A percentile compares a stretch with the other conserved stretches of the same genome.
Evolutionary conservation across 2,329 filamentous ascomycete genomes (phyloP).

Genomic region (Eutypella sp.): DNA sequence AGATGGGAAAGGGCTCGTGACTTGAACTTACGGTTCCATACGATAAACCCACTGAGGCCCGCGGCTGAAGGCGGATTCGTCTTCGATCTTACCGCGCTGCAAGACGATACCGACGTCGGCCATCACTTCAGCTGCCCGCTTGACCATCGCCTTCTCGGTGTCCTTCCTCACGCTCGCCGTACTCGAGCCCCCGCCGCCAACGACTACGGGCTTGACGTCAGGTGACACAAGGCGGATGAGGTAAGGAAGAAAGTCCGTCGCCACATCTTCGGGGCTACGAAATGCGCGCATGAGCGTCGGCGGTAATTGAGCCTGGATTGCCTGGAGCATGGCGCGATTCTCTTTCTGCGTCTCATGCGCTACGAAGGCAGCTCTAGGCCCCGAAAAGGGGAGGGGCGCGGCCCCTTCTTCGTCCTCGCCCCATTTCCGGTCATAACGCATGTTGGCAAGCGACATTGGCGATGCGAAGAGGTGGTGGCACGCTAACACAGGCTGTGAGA

Average conservation of each 20-base stretch:
- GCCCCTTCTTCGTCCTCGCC: constrained; percentile 43
- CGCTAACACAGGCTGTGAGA: constrained; percentile 79
- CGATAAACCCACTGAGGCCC: constrained; percentile 78
- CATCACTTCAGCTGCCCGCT: constrained; percentile 75
- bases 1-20: background rate
- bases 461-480: constrained; percentile 90
- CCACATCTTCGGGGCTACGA: constrained; percentile 70
- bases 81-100: constrained; percentile 74
- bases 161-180: constrained; percentile 86
- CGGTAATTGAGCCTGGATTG: constrained; percentile 67
- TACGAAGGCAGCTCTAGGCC: constrained; percentile 73
- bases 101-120: constrained; percentile 76
- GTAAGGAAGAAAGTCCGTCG: constrained; percentile 80
- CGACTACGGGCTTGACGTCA: constrained; percentile 84
- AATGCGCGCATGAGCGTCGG: constrained; percentile 71
- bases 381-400: constrained; percentile 68
- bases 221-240: constrained; percentile 79
- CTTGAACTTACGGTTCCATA: constrained; percentile 85
- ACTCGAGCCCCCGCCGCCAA: constrained; percentile 62
- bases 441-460: constrained; percentile 46
- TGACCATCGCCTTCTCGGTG: constrained; percentile 74
- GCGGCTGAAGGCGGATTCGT: constrained; percentile 52
- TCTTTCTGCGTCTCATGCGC: constrained; percentile 77
- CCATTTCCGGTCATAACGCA: constrained; percentile 40
- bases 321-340: constrained; percentile 68